Percentiles rank a stretch among this genome's conserved stretches.
These are phyloP conservation scores for Manihot esculenta DNA, from an alignment of 441 rosid species.

Conservation along the genomic window DNA sequence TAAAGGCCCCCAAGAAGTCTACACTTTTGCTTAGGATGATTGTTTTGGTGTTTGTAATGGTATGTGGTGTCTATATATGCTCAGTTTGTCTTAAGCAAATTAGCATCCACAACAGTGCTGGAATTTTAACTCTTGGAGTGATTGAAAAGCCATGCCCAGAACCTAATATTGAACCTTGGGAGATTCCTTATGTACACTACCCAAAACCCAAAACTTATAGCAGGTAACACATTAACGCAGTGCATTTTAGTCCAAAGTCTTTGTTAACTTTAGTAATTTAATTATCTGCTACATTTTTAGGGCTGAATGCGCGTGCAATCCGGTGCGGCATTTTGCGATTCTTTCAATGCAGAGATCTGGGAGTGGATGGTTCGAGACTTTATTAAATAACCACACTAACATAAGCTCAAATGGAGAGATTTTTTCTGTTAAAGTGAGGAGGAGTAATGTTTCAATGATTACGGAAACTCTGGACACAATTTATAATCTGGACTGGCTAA, in stretches of 20 bases:
- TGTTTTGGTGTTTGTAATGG: constrained; percentile 41
- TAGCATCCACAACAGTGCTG: constrained; percentile 25
- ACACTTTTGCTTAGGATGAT: constrained; percentile 41
- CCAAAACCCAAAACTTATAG: constrained; percentile 73
- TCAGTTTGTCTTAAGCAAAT: constrained; percentile 45
- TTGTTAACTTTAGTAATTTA: constrained; percentile 17
- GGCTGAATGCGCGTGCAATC: constrained; percentile 86
- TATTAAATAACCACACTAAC: constrained; percentile 86
- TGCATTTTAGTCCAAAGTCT: constrained; percentile 19
- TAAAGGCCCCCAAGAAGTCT: constrained; percentile 44
- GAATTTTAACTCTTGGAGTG: constrained; percentile 30
- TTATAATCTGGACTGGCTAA: constrained; percentile 84
- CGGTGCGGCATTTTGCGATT: constrained; percentile 94
- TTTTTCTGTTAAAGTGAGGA: constrained; percentile 81
- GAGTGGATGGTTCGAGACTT: constrained; percentile 98
- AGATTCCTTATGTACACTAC: constrained; percentile 84
- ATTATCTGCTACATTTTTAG: constrained; percentile 37
- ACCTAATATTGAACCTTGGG: constrained; percentile 83
- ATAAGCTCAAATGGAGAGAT: constrained; percentile 97
- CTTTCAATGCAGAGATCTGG: constrained; percentile 99
- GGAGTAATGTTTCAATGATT: constrained; percentile 70
- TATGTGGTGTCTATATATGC: constrained; percentile 39
- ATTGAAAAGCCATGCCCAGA: constrained; percentile 57
- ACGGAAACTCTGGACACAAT: constrained; percentile 76
- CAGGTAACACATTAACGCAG: constrained; percentile 45